phyloP scores from a whole-genome alignment of 1,139 yeast genomes.

The Lodderomyces metapsilosis region DNA sequence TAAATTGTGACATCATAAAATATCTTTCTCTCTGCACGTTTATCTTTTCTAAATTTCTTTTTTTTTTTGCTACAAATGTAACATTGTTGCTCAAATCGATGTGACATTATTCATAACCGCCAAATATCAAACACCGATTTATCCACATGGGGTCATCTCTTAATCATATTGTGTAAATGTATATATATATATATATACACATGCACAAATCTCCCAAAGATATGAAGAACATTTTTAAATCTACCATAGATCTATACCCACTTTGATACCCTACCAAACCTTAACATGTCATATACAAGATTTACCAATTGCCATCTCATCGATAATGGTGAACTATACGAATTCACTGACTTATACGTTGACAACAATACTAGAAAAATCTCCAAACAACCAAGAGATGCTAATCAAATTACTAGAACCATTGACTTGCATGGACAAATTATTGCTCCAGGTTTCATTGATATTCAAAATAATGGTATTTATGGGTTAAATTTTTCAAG shows the following conservation, averaged over 20 bases:
- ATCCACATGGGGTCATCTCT: conserved; percentile 1
- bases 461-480: conserved; percentile 62
- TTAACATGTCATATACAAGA: conserved; percentile 12
- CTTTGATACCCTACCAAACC: neutral
- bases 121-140: neutral
- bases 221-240: neutral
- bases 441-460: conserved; percentile 60
- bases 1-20: too few species aligned
- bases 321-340: conserved; percentile 46
- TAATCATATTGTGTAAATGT: neutral
- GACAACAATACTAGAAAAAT: conserved; percentile 47
- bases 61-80: neutral
- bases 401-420: conserved; percentile 16
- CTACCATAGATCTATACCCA: neutral
- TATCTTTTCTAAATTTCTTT: neutral
- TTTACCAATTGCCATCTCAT: conserved; percentile 55
- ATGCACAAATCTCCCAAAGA: neutral
- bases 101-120: neutral
- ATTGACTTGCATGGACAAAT: conserved; percentile 50
- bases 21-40: too few species aligned
- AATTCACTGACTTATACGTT: conserved; percentile 44
- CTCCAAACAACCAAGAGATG: conserved; percentile 21
- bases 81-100: neutral
- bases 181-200: neutral
- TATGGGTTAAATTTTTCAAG: conserved; percentile 58